Evolutionary conservation across 179 eudicot genomes (phyloP).

Genomic region (Corrigiola litoralis): DNA sequence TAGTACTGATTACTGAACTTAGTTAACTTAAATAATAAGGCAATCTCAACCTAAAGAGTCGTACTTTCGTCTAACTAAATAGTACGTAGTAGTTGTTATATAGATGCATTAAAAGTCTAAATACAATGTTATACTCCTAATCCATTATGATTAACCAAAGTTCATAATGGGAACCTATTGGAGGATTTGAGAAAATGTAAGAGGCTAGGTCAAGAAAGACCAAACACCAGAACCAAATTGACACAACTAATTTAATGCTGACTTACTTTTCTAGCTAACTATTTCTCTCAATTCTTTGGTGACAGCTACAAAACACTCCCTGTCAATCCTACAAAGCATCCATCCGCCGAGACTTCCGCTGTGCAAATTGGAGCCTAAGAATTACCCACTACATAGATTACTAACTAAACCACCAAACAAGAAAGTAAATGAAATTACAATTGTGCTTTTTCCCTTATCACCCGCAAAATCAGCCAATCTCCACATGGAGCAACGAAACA

Average conservation of each 20-base stretch:
- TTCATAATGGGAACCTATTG: neutral
- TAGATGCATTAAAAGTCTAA: too few relatives aligned
- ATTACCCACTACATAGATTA: neutral
- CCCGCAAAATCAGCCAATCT: neutral
- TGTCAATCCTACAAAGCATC: neutral
- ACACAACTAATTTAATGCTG: neutral
- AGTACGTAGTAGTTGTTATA: too few relatives aligned
- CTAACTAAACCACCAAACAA: neutral
- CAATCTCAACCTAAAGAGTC: too few relatives aligned
- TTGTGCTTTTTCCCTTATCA: neutral
- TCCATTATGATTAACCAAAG: too few relatives aligned
- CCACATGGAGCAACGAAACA: neutral
- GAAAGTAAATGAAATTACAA: neutral
- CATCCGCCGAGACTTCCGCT: conserved; percentile 7
- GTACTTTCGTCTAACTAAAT: too few relatives aligned
- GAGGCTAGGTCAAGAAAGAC: neutral
- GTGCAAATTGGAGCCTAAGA: neutral
- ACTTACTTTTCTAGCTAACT: neutral
- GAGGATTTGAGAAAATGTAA: neutral
- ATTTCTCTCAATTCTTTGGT: too few relatives aligned
- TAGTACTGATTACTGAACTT: too few relatives aligned
- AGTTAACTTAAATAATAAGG: too few relatives aligned
- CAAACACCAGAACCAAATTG: conserved; percentile 4
- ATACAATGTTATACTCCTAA: too few relatives aligned
- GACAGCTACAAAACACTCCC: neutral